Conservation (phyloP, 257 asterid genomes). For the Solanum virginianum region DNA sequence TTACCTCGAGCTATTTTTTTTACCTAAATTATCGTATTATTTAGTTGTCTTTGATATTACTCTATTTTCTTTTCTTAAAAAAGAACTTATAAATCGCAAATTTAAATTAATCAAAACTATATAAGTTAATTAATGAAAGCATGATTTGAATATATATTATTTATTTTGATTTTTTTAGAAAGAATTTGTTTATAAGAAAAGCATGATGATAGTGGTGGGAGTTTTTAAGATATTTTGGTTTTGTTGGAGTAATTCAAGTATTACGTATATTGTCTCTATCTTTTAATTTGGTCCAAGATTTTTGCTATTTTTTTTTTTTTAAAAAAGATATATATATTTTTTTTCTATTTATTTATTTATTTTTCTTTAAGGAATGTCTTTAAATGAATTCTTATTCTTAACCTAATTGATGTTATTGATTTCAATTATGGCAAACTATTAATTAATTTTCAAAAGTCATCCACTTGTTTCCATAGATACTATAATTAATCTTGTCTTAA, state of each 20-base stretch:
- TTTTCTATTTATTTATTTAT: background rate
- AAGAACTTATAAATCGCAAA: background rate
- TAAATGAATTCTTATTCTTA: background rate
- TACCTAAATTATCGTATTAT: background rate
- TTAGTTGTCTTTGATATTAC: background rate
- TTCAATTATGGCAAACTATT: background rate
- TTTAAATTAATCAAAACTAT: background rate
- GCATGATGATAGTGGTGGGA: background rate
- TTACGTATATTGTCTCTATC: slow-evolving; percentile 27
- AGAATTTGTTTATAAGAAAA: background rate
- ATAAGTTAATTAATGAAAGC: background rate
- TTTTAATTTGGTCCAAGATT: slow-evolving; percentile 1
- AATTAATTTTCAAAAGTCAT: background rate
- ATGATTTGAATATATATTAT: background rate
- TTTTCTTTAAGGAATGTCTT: background rate
- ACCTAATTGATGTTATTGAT: background rate
- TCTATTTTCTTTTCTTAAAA: background rate
- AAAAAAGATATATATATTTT: background rate
- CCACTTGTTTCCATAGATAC: background rate
- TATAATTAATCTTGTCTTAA: background rate
- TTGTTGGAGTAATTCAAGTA: slow-evolving; percentile 26
- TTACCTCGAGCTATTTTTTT: background rate
- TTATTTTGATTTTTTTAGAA: background rate
- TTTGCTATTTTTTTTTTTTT: background rate
- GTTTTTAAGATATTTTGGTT: background rate